Base-by-base conservation (phyloP, 345 rosid genomes). In the Euphorbia peplus region DNA sequence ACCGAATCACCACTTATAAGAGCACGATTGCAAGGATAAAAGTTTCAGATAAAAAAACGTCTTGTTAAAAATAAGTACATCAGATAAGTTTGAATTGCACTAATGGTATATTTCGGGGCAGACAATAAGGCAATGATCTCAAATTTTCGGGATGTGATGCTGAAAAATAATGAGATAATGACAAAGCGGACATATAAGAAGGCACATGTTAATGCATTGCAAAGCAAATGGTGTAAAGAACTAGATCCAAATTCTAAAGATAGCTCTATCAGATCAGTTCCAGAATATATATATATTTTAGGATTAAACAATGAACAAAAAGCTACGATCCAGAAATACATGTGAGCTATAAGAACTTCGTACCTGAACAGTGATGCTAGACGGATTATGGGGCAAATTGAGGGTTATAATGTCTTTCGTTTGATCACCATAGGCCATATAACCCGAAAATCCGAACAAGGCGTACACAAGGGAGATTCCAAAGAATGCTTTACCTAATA, bases 361-460 rank as follows among this genome's bases (percentile, higher is more conserved):
- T 41, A 95, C 99, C 97, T 92, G 87, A 30, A 92, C 88, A 6
- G 84, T 83, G 54, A 80, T 78, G 77, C 92, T 73, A 51, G 93
- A 84, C 93, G 96, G 88, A 67, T 81, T 78, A 15, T 71, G 78
- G 41, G 99, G 92, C 73, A 95, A 84, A 70, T 88, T 90, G 28
- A 90, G 91, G 0, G 98, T 95, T 35, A 88, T 82, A 42, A 92
- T 95, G 63, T 95, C 96, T 71, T 67, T 81, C 2, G 97, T 90
- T 52, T 87, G 79, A 66, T 95, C 93, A 5, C 96, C 98, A 68
- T 86, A 92, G 54, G 97, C 99, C 85, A 95, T 85, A 75, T 90
- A 91, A 19, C 99, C 97, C 5, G 83, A 86, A 64, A 90, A 86
- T 16, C 91, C 98, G 21, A 95, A 91, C 73, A 84, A 39, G 8